Conservation (phyloP, 768 basidiomycete genomes). For the Auricularia sp. region DNA sequence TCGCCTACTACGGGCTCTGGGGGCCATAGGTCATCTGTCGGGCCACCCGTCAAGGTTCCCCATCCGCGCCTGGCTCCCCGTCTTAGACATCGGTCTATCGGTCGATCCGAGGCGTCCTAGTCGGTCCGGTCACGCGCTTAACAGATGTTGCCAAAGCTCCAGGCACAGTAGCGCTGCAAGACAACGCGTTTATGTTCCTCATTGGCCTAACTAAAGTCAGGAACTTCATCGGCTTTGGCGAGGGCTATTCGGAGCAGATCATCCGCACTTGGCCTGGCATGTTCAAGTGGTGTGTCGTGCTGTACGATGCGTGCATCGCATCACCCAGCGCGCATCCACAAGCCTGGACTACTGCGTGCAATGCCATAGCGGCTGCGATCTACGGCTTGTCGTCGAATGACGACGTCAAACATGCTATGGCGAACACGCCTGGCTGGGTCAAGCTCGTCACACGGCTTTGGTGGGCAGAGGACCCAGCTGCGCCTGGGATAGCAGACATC, state of each 20-base stretch:
- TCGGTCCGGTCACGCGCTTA: no score
- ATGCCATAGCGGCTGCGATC: no score
- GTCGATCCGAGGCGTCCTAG: no score
- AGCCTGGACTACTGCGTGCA: constrained; percentile 5
- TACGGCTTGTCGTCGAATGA: constrained; percentile 12
- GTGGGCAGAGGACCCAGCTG: constrained; percentile 21
- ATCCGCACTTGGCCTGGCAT: constrained; percentile 26
- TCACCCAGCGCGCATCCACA: constrained; percentile 10
- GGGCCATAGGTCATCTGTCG: no score
- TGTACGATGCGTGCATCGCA: constrained; percentile 21
- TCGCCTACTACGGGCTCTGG: no score
- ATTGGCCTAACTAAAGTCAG: constrained; percentile 25
- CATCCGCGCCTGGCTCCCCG: no score
- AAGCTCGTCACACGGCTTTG: constrained; percentile 29
- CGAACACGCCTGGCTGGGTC: constrained; percentile 22
- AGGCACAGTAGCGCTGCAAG: constrained; percentile 13
- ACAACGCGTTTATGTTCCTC: constrained; percentile 25
- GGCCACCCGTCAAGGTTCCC: no score
- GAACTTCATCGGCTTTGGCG: constrained; percentile 15
- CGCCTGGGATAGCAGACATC: constrained; percentile 14
- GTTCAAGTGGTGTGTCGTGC: constrained; percentile 29
- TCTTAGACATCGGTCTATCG: no score
- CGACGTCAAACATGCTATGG: constrained; percentile 20
- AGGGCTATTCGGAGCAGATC: constrained; percentile 16
- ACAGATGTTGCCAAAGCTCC: constrained; percentile 13